Percentiles rank a stretch among this genome's conserved stretches.
Evolutionary conservation across 2,329 filamentous ascomycete genomes (phyloP).

Genomic region (Daldinia eschscholtzii): DNA sequence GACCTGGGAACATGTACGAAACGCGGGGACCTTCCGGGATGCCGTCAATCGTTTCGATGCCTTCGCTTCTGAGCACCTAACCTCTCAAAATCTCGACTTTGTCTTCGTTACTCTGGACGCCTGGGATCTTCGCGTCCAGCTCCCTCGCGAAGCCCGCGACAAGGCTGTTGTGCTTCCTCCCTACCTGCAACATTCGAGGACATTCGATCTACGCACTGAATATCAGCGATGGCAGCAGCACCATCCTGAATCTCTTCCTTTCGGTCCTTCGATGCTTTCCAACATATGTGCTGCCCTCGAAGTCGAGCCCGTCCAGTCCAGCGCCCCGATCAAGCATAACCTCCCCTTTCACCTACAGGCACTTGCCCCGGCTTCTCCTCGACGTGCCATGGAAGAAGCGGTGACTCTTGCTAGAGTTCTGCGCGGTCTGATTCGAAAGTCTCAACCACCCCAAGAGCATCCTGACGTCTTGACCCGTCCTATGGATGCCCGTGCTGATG

Average conservation of each 20-base stretch:
- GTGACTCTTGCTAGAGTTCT: slow-evolving; percentile 94
- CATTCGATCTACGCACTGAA: slow-evolving; percentile 95
- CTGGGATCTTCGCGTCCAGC: slow-evolving; percentile 97
- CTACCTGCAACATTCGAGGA: slow-evolving; percentile 97
- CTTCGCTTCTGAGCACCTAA: slow-evolving; percentile 92
- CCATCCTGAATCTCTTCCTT: slow-evolving; percentile 96
- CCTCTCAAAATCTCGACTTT: slow-evolving; percentile 93
- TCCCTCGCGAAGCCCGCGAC: slow-evolving; percentile 96
- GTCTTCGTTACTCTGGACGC: slow-evolving; percentile 98
- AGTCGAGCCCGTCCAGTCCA: slow-evolving; percentile 97
- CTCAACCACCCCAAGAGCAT: slow-evolving; percentile 91
- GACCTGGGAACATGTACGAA: slow-evolving; percentile 99
- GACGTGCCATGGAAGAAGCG: slow-evolving; percentile 97
- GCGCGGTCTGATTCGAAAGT: slow-evolving; percentile 93
- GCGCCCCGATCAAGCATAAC: slow-evolving; percentile 98
- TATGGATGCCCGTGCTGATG: slow-evolving; percentile 96
- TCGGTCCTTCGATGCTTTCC: slow-evolving; percentile 92
- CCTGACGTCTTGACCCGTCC: slow-evolving; percentile 94
- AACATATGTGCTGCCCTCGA: slow-evolving; percentile 99
- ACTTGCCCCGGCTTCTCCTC: slow-evolving; percentile 91
- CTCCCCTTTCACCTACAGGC: slow-evolving; percentile 98
- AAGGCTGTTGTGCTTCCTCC: slow-evolving; percentile 97
- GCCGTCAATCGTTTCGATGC: slow-evolving; percentile 94
- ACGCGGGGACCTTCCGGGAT: slow-evolving; percentile 96
- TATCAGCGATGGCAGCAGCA: slow-evolving; percentile 99